Conservation (phyloP, 2,329 filamentous ascomycete species). For the Chaetomiaceae sp. region DNA sequence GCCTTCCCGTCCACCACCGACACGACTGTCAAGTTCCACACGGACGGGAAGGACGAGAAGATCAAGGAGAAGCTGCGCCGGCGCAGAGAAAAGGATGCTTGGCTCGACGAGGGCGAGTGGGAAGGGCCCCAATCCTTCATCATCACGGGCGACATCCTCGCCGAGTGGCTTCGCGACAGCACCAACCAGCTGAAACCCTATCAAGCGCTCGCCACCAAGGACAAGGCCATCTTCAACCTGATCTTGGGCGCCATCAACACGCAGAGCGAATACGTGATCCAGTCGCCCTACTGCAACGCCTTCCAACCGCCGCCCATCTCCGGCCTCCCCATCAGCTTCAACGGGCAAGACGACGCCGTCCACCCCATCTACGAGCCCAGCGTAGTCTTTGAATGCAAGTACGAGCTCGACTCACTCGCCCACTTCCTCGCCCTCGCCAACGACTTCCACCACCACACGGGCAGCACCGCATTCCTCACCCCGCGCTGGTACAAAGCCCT, state of each 20-base stretch:
- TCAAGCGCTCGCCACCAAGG: slow-evolving; percentile 76
- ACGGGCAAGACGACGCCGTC: slow-evolving; percentile 78
- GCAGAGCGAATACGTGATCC: slow-evolving; percentile 89
- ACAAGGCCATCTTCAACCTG: slow-evolving; percentile 70
- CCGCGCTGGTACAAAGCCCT: slow-evolving; percentile 75
- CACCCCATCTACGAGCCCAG: slow-evolving; percentile 81
- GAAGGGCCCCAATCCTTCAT: slow-evolving; percentile 85
- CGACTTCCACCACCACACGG: slow-evolving; percentile 77
- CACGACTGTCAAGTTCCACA: slow-evolving; percentile 85
- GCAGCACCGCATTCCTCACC: slow-evolving; percentile 73
- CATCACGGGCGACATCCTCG: slow-evolving; percentile 86
- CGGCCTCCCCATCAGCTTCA: slow-evolving; percentile 64
- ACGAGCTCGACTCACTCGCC: slow-evolving; percentile 92
- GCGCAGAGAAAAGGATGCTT: slow-evolving; percentile 12
- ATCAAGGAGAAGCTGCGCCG: slow-evolving; percentile 35
- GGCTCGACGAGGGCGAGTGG: slow-evolving; percentile 61
- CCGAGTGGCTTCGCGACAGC: slow-evolving; percentile 90
- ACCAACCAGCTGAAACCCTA: slow-evolving; percentile 90
- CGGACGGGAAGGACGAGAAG: slow-evolving; percentile 49
- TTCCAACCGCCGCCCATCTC: slow-evolving; percentile 92
- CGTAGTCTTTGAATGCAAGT: slow-evolving; percentile 96
- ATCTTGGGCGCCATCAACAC: slow-evolving; percentile 95
- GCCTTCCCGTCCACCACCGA: slow-evolving; percentile 89
- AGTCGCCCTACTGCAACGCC: slow-evolving; percentile 95
- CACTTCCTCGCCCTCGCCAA: slow-evolving; percentile 84